Percentiles rank a stretch among this genome's conserved stretches.
These are phyloP conservation scores for Lichtheimia hyalospora DNA, from an alignment of 371 early-diverging fungal species.

Conservation along the genomic window DNA sequence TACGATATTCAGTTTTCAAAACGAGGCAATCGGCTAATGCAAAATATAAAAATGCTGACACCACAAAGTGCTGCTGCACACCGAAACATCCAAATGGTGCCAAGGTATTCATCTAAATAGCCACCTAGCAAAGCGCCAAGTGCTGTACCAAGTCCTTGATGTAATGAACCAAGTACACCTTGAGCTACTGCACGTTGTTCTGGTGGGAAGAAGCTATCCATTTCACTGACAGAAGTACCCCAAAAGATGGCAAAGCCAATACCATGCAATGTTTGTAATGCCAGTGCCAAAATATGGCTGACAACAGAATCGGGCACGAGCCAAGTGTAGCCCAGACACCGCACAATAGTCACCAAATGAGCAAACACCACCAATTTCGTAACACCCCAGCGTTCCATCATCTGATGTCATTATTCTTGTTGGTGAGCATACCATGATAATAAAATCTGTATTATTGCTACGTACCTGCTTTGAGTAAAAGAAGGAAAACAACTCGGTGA, in stretches of 20 bases:
- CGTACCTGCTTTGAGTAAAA: slow-evolving; percentile 33
- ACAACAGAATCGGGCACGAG: slow-evolving; percentile 29
- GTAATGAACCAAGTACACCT: slow-evolving; percentile 37
- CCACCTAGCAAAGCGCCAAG: slow-evolving; percentile 37
- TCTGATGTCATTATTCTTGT: slow-evolving; percentile 1
- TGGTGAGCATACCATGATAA: too few species aligned
- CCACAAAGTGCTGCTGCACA: slow-evolving; percentile 11
- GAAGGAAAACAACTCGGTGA: slow-evolving; percentile 36
- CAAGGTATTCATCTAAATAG: slow-evolving; percentile 23
- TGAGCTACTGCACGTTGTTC: slow-evolving; percentile 40
- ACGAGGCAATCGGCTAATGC: slow-evolving; percentile 11
- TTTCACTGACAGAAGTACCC: slow-evolving; percentile 40
- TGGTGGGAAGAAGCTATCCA: slow-evolving; percentile 38
- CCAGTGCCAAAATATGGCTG: slow-evolving; percentile 35
- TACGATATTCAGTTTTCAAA: neutral
- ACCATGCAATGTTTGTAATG: slow-evolving; percentile 43
- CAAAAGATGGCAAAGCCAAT: slow-evolving; percentile 30
- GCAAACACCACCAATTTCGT: slow-evolving; percentile 41
- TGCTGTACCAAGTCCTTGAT: slow-evolving; percentile 36
- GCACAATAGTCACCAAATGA: slow-evolving; percentile 36
- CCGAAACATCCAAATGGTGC: slow-evolving; percentile 24
- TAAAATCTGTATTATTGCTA: too few species aligned
- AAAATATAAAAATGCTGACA: slow-evolving; percentile 17
- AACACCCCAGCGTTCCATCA: slow-evolving; percentile 40
- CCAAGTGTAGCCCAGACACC: slow-evolving; percentile 36